Evolutionary conservation across 1,284 basidiomycete species (phyloP).

Genomic region (Porogramme epimiltina): DNA sequence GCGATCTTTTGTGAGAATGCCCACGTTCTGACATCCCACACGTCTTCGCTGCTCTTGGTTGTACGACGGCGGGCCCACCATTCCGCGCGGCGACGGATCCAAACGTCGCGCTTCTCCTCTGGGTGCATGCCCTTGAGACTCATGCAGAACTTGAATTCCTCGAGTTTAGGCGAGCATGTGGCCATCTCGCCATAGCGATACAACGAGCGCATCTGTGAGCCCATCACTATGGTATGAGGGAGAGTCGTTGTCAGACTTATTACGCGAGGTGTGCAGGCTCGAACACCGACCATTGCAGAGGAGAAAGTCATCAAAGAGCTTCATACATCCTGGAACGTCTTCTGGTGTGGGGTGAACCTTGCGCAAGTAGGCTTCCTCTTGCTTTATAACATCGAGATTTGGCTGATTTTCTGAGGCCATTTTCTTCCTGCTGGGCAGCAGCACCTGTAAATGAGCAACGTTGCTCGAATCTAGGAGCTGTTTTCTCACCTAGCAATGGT

Average conservation of each 20-base stretch:
- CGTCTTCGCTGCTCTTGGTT: slow-evolving; percentile 84
- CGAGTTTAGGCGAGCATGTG: slow-evolving; percentile 78
- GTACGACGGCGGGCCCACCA: slow-evolving; percentile 86
- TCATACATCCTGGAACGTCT: slow-evolving; percentile 83
- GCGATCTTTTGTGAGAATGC: no score
- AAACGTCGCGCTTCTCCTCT: slow-evolving; percentile 78
- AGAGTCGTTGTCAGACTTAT: background rate
- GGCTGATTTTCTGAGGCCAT: slow-evolving; percentile 6
- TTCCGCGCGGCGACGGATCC: slow-evolving; percentile 86
- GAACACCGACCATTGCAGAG: slow-evolving; percentile 67
- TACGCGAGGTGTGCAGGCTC: background rate
- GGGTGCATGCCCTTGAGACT: slow-evolving; percentile 77
- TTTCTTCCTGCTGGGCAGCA: background rate
- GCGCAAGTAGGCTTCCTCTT: slow-evolving; percentile 67
- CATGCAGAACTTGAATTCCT: slow-evolving; percentile 97
- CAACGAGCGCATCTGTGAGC: slow-evolving; percentile 81
- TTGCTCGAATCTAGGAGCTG: no score
- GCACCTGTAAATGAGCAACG: background rate
- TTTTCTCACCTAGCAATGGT: no score
- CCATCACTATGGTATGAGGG: slow-evolving; percentile 56
- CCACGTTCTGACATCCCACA: slow-evolving; percentile 88
- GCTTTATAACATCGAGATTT: slow-evolving; percentile 39
- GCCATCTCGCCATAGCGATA: slow-evolving; percentile 86
- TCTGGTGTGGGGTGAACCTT: slow-evolving; percentile 69
- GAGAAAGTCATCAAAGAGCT: slow-evolving; percentile 78